phyloP scores from a whole-genome alignment of 441 rosid genomes.

The Metrosideros polymorpha region DNA sequence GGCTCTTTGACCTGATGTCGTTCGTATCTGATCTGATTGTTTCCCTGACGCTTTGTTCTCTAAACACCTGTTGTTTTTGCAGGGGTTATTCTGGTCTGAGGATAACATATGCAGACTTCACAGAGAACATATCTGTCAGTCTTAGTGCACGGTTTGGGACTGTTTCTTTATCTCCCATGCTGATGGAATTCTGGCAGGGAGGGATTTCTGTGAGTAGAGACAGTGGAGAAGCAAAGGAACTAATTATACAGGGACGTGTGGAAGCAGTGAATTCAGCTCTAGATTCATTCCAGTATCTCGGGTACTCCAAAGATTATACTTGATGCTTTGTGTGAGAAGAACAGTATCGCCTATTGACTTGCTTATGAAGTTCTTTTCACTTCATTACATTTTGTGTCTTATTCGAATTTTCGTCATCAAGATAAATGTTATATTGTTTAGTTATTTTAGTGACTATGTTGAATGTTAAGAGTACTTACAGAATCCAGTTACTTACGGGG shows the following conservation, averaged over 20 bases:
- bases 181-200: conserved; percentile 59
- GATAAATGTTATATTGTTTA: not conserved
- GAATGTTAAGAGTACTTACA: not conserved
- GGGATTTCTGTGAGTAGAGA: conserved; percentile 32
- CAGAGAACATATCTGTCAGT: conserved; percentile 58
- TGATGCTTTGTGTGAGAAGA: not conserved
- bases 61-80: conserved; percentile 2
- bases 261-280: conserved; percentile 62
- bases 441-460: not conserved
- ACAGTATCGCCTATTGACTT: not conserved
- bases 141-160: conserved; percentile 49
- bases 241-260: conserved; percentile 50
- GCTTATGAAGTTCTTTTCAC: not conserved
- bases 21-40: not conserved
- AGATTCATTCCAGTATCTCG: conserved; percentile 67
- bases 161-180: conserved; percentile 46
- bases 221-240: conserved; percentile 25
- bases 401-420: not conserved
- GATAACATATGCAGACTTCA: conserved; percentile 53
- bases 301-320: conserved; percentile 30
- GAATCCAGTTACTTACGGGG: not conserved
- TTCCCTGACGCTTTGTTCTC: not conserved
- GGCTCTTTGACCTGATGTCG: not conserved
- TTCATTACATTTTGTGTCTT: not conserved
- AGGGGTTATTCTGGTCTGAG: conserved; percentile 73